Conservation (phyloP, 1,139 yeast species). For the Kluyveromyces sp. region DNA sequence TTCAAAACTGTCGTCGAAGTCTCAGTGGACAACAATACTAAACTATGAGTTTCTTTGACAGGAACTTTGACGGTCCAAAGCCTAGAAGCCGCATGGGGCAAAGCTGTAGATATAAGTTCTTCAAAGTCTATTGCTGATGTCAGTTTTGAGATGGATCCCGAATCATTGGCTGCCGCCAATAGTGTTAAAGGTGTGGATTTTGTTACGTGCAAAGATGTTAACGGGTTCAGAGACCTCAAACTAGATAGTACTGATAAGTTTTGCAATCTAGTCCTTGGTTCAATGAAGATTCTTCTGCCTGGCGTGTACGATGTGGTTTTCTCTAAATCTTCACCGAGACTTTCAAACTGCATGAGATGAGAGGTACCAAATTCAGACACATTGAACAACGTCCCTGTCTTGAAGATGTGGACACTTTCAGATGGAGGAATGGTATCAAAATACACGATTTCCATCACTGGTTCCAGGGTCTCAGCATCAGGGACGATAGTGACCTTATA, state of each 20-base stretch:
- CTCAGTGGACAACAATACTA: conserved; percentile 32
- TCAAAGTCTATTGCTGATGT: conserved; percentile 20
- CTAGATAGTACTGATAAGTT: conserved; percentile 56
- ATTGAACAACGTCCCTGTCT: conserved; percentile 69
- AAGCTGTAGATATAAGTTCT: conserved; percentile 20
- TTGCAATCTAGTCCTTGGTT: conserved; percentile 34
- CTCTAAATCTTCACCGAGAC: conserved; percentile 47
- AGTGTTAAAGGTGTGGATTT: conserved; percentile 20
- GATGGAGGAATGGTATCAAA: conserved; percentile 71
- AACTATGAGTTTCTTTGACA: conserved; percentile 34
- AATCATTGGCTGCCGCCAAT: conserved; percentile 12
- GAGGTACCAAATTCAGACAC: conserved; percentile 58
- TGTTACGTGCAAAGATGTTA: conserved; percentile 39
- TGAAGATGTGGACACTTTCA: conserved; percentile 50
- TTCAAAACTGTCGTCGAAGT: conserved; percentile 22
- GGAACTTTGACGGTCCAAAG: conserved; percentile 34
- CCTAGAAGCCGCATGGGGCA: conserved; percentile 21
- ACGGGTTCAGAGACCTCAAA: conserved; percentile 49
- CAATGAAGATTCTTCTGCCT: conserved; percentile 26
- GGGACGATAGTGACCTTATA: conserved; percentile 55
- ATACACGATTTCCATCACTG: conserved; percentile 44
- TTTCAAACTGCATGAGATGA: conserved; percentile 65
- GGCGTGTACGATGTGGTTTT: conserved; percentile 30
- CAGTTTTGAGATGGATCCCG: conserved; percentile 19
- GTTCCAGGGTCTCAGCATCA: conserved; percentile 32